A percentile compares a stretch with the other conserved stretches of the same genome.
Evolutionary conservation across 148 eudicot species (phyloP).

Genomic region (Rhododendron ferrugineum): DNA sequence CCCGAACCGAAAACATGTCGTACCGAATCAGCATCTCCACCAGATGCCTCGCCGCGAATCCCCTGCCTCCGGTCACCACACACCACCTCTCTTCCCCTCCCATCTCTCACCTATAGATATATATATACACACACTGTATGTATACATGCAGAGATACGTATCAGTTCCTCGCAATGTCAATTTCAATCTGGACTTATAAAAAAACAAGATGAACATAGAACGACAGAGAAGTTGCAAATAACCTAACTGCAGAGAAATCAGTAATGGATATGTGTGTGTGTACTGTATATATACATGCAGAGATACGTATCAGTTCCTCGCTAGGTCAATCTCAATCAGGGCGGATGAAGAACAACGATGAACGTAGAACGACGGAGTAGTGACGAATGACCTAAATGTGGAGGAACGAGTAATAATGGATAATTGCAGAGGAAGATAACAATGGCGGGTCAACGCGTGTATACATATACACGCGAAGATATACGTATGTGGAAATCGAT

Average conservation of each 20-base stretch:
- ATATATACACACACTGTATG: neutral
- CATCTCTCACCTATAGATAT: constrained; percentile 1
- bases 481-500: neutral
- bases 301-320: neutral
- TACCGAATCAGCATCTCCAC: constrained; percentile 71
- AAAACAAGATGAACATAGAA: neutral
- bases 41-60: constrained; percentile 84
- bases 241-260: too few relatives aligned
- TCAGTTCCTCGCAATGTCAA: neutral
- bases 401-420: neutral
- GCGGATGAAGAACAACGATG: neutral
- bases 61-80: constrained; percentile 91
- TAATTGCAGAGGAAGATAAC: neutral
- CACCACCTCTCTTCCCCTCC: constrained; percentile 63
- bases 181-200: neutral
- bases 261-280: too few relatives aligned
- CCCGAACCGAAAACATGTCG: constrained; percentile 56
- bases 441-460: neutral
- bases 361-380: neutral
- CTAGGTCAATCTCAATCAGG: neutral
- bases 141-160: neutral
- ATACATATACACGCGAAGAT: neutral
- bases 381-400: neutral
- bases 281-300: neutral
- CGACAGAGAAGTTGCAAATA: neutral